Evolutionary conservation across 2,329 filamentous ascomycete species (phyloP), one percentile per base, ranked within the genome.

Genomic region (Aspergillus caelatus): DNA sequence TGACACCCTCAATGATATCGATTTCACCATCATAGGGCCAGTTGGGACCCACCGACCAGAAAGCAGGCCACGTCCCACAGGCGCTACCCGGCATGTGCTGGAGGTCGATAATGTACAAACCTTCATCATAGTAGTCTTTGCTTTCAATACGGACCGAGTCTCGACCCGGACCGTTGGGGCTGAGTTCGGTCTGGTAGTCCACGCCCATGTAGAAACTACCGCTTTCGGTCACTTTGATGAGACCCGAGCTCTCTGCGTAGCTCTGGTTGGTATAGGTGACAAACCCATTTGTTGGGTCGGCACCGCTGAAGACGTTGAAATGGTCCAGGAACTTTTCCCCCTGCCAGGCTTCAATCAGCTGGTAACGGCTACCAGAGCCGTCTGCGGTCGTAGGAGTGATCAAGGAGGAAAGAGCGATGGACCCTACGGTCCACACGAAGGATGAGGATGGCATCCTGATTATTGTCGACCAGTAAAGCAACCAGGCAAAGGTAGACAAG

Each of bases 1-100:
- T 84, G 63, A 85, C 82, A 8, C 80, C 81, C 67, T 85, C 83
- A 66, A 85, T 81, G 55, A 85, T 80, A 69, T 85, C 83, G 52
- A 85, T 83, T 74, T 83, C 81, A 16, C 81, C 81, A 41, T 76
- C 74, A 1, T 69, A 57, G 1, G 80, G 80, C 81, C 81, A 82
- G 41, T 75, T 67, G 23, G 68, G 67, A 21, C 80, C 79, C 0
- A 80, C 72, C 7, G 79, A 76, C 81, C 81, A 83, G 63, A 81
- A 82, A 9, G 81, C 81, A 2, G 83, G 83, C 84, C 84, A 85
- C 34, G 78, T 81, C 54, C 81, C 84, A 62, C 83, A 85, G 52
- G 78, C 76, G 52, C 75, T 76, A 12, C 76, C 78, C 2, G 82
- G 82, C 76, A 83, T 81, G 66, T 84, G 82, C 4, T 74, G 72